Conservation (phyloP, 1,284 basidiomycete species). For the Papiliotrema nemorosa region DNA sequence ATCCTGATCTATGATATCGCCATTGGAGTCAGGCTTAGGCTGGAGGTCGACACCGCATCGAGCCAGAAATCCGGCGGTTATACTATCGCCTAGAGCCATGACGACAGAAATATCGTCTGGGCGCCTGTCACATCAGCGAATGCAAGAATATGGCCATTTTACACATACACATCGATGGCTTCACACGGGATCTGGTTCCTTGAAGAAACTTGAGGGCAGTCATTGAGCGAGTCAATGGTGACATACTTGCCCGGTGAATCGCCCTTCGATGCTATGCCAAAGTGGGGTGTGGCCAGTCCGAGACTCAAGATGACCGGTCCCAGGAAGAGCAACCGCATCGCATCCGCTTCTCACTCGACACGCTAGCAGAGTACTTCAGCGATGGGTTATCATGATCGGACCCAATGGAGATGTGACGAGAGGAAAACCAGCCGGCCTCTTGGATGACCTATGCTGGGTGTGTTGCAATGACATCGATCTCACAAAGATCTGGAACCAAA, state of each 20-base stretch:
- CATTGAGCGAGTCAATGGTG: constrained; percentile 15
- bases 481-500: too few relatives aligned
- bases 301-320: too few relatives aligned
- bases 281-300: too few relatives aligned
- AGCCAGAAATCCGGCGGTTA: constrained; percentile 48
- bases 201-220: constrained; percentile 18
- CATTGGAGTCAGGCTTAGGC: not conserved
- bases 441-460: too few relatives aligned
- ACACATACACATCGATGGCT: constrained; percentile 27
- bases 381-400: too few relatives aligned
- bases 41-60: constrained; percentile 5
- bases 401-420: too few relatives aligned
- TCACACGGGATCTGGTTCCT: constrained; percentile 9
- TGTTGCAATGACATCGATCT: too few relatives aligned
- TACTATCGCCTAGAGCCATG: constrained; percentile 49
- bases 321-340: too few relatives aligned
- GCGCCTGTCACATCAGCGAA: constrained; percentile 21
- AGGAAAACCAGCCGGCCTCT: too few relatives aligned
- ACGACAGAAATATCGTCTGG: constrained; percentile 47
- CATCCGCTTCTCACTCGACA: too few relatives aligned
- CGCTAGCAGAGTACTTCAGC: too few relatives aligned
- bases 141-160: not conserved
- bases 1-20: not conserved
- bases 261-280: too few relatives aligned
- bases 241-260: constrained; percentile 20